Conservation (phyloP, 2,329 filamentous ascomycete genomes). For the Ophiostoma sp. region DNA sequence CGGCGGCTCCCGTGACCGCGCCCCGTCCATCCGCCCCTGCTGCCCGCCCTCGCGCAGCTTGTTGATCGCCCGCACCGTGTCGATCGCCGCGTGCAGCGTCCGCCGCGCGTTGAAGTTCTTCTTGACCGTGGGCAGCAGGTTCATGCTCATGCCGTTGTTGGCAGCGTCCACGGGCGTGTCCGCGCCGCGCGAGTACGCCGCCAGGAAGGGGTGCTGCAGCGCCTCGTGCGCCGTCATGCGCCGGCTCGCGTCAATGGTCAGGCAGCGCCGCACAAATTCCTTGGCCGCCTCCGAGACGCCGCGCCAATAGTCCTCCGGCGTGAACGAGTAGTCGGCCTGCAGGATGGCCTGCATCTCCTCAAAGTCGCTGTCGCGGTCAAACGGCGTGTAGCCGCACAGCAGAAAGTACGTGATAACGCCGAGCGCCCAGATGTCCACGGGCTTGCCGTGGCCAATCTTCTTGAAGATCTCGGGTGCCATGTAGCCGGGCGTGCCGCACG, state of each 20-base stretch:
- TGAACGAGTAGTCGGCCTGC: slow-evolving; percentile 92
- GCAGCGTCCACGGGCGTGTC: slow-evolving; percentile 37
- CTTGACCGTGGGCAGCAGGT: slow-evolving; percentile 63
- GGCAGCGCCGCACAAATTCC: slow-evolving; percentile 85
- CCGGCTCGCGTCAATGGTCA: slow-evolving; percentile 80
- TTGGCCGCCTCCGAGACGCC: slow-evolving; percentile 80
- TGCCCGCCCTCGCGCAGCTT: slow-evolving; percentile 56
- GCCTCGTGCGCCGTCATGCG: slow-evolving; percentile 88
- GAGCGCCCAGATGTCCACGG: slow-evolving; percentile 96
- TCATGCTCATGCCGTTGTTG: slow-evolving; percentile 30
- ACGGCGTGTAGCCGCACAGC: slow-evolving; percentile 95
- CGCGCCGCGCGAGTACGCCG: slow-evolving; percentile 31
- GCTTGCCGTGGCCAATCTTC: slow-evolving; percentile 95
- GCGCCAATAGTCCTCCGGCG: slow-evolving; percentile 92
- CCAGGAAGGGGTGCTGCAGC: slow-evolving; percentile 61
- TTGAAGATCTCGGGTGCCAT: slow-evolving; percentile 99
- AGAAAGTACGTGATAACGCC: slow-evolving; percentile 99
- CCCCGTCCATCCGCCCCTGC: slow-evolving; percentile 57
- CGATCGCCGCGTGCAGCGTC: slow-evolving; percentile 64
- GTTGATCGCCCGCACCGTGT: slow-evolving; percentile 66
- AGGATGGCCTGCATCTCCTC: slow-evolving; percentile 99
- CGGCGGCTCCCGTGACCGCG: slow-evolving; percentile 45
- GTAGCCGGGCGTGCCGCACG: slow-evolving; percentile 94
- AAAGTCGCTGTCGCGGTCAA: slow-evolving; percentile 93
- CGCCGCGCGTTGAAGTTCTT: slow-evolving; percentile 69